These are phyloP conservation scores for Zygosaccharomyces pseudobailii DNA, from an alignment of 1,139 yeast genomes.

Conservation along the genomic window DNA sequence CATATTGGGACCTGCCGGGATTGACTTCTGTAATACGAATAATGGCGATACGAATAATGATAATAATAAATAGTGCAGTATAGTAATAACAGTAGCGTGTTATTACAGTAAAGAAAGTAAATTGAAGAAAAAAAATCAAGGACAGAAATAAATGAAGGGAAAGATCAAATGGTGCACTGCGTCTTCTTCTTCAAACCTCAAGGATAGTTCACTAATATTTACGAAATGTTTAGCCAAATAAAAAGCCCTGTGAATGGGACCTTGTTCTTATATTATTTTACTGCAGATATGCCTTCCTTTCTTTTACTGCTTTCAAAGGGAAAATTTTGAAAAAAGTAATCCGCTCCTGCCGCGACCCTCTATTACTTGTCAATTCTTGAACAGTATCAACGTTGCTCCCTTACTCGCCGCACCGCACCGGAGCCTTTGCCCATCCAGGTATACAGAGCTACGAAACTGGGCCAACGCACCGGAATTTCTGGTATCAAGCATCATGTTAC, in stretches of 20 bases:
- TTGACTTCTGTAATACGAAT: neutral
- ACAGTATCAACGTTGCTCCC: neutral
- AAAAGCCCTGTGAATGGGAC: neutral
- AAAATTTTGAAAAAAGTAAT: neutral
- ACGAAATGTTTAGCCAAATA: neutral
- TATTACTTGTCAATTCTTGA: neutral
- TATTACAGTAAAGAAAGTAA: neutral
- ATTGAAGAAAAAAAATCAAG: neutral
- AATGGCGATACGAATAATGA: neutral
- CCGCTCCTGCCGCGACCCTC: neutral
- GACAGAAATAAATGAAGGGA: neutral
- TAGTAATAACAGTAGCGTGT: neutral
- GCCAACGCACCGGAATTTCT: neutral
- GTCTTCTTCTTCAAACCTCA: slow-evolving; percentile 1
- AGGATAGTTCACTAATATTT: neutral
- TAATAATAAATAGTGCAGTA: neutral
- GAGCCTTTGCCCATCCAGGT: slow-evolving; percentile 2
- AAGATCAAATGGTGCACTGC: neutral
- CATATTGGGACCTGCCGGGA: slow-evolving; percentile 1
- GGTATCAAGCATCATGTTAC: neutral
- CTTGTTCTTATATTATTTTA: neutral
- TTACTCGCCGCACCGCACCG: neutral
- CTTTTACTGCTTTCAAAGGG: neutral
- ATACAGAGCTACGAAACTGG: slow-evolving; percentile 1
- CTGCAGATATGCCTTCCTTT: neutral